phyloP scores from a whole-genome alignment of 257 asterid genomes.

The Parsonsia alboflavescens region DNA sequence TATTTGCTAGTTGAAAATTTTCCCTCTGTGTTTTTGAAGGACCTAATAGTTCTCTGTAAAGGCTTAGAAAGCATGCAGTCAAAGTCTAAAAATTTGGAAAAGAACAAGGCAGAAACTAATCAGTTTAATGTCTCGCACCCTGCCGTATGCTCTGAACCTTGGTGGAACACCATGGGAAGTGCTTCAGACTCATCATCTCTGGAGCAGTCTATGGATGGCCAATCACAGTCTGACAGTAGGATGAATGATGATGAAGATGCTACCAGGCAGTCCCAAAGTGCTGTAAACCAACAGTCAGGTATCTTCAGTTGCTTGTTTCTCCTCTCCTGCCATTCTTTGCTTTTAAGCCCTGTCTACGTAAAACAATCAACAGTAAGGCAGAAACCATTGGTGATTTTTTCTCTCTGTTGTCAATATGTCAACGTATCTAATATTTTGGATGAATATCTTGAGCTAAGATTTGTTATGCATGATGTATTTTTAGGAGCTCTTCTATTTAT shows the following conservation, averaged over 20 bases:
- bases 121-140: constrained; percentile 32
- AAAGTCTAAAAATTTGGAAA: constrained; percentile 39
- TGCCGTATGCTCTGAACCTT: constrained; percentile 38
- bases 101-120: constrained; percentile 38
- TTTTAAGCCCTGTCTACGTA: neutral
- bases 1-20: constrained; percentile 16
- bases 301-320: constrained; percentile 3
- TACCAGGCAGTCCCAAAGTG: constrained; percentile 41
- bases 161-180: constrained; percentile 48
- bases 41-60: constrained; percentile 15
- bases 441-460: neutral
- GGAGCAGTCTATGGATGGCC: constrained; percentile 64
- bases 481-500: neutral
- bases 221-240: constrained; percentile 63
- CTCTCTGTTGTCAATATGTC: neutral
- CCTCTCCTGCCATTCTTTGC: neutral
- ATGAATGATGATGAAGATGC: constrained; percentile 54
- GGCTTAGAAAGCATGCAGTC: constrained; percentile 52
- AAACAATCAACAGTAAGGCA: neutral
- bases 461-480: neutral
- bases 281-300: constrained; percentile 44
- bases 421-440: neutral
- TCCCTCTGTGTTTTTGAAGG: constrained; percentile 21
- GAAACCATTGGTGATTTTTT: neutral
- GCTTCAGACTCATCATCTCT: constrained; percentile 68